Evolutionary conservation across 176 grass and related monocot genomes (phyloP), one percentile per base, ranked within the genome.

Genomic region (Oropetium thomaeum): DNA sequence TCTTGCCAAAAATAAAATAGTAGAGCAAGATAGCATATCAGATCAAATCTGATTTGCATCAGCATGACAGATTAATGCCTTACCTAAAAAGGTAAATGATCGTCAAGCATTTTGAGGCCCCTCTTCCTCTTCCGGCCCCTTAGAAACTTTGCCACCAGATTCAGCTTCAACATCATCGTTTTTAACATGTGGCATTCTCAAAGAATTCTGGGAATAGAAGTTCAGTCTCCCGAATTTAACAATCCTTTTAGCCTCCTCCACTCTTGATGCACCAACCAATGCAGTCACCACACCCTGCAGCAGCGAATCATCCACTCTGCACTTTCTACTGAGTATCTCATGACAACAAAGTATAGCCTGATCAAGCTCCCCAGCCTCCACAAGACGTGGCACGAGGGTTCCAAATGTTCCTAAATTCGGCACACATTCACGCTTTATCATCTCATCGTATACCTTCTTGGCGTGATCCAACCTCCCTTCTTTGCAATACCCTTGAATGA

Each of bases 331-430:
- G 15, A 90, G 59, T 65, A 74, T 33, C 57, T 92, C 82, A 77
- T 86, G 60, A 47, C 87, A 96, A 41, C 51, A 83, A 4, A 27
- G 77, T 27, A 85, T 7, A 60, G 93, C 87, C 58, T 22, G 64
- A 47, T 92, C 89, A 35, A 96, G 78, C 25, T 92, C 84, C 12
- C 81, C 75, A 57, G 74, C 48, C 27, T 93, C 37, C 19, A 84
- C 16, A 34, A 89, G 33, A 22, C 1, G 27, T 33, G 85, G 90
- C 23, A 97, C 3, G 5, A 97, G 69, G 17, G 73, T 54, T 10
- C 87, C 65, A 77, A 85, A 96, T 47, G 93, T 90, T 23, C 62
- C 74, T 11, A 23, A 65, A 47, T 85, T 92, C 15, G 89, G 77
- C 3, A 27, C 1, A 14, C 60, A 90, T 38, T 48, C 81, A 27